Evolutionary conservation across 306 rosid species (phyloP).

Genomic region (Carpinus viminea): DNA sequence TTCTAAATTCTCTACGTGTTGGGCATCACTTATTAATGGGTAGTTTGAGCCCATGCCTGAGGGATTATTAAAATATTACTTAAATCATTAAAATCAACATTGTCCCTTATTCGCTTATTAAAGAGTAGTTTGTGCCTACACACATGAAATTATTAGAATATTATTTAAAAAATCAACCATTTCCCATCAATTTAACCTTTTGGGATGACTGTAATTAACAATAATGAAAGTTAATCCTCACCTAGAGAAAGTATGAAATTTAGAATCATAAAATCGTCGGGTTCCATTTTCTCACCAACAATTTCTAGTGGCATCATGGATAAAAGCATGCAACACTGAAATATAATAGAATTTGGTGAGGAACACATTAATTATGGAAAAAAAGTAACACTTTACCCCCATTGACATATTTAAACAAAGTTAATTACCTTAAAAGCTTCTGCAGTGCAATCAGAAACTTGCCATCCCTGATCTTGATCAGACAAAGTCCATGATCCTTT

Average conservation of each 20-base stretch:
- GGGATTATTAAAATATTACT: no score
- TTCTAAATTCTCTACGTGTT: no score
- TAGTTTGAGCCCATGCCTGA: no score
- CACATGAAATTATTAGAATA: no score
- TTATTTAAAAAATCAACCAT: background rate
- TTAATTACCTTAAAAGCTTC: slow-evolving; percentile 64
- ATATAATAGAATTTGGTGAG: background rate
- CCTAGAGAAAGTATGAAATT: slow-evolving; percentile 67
- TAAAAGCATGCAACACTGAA: slow-evolving; percentile 66
- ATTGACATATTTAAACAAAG: background rate
- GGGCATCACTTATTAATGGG: no score
- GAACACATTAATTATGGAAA: background rate
- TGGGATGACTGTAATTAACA: no score
- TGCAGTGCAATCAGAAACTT: slow-evolving; percentile 88
- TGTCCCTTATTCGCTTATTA: no score
- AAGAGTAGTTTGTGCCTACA: no score
- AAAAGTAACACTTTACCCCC: background rate
- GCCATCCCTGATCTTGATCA: slow-evolving; percentile 89
- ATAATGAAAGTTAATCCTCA: slow-evolving; percentile 11
- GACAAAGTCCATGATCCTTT: slow-evolving; percentile 86
- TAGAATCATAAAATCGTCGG: slow-evolving; percentile 54
- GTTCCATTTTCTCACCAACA: slow-evolving; percentile 71
- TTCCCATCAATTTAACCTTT: no score
- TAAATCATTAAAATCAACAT: no score
- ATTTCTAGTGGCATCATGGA: slow-evolving; percentile 60